Conservation (phyloP, 306 rosid genomes). For the Acacia acuminata region DNA sequence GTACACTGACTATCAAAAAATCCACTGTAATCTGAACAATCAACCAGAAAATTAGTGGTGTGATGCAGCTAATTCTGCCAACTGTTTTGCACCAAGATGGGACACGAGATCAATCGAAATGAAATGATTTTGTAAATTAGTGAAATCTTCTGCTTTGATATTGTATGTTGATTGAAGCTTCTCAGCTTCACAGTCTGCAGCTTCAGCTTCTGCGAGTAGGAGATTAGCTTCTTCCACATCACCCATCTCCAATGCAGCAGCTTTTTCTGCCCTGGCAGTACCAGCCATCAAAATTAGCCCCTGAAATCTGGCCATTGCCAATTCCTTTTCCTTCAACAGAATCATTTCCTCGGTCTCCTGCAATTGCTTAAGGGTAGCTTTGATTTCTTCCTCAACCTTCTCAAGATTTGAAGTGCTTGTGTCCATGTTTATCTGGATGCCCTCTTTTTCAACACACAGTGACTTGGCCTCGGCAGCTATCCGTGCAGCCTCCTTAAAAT, state of each 20-base stretch:
- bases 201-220: constrained; percentile 80
- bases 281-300: constrained; percentile 68
- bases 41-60: constrained; percentile 29
- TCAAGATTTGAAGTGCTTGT: constrained; percentile 51
- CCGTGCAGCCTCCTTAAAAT: constrained; percentile 88
- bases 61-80: constrained; percentile 62
- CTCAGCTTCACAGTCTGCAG: constrained; percentile 68
- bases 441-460: constrained; percentile 57
- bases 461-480: constrained; percentile 78
- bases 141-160: constrained; percentile 55
- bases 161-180: constrained; percentile 56
- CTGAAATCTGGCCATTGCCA: constrained; percentile 73
- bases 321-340: constrained; percentile 67
- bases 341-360: constrained; percentile 67
- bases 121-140: constrained; percentile 51
- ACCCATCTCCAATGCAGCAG: constrained; percentile 70
- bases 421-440: constrained; percentile 54
- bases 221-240: constrained; percentile 75
- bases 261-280: constrained; percentile 66
- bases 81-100: constrained; percentile 58
- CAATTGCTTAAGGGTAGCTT: constrained; percentile 53
- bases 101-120: constrained; percentile 75
- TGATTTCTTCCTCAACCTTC: constrained; percentile 68
- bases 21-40: constrained; percentile 24
- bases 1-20: constrained; percentile 16